Evolutionary conservation across 371 early-diverging fungal species (phyloP), one percentile per base, ranked within the genome.

Genomic region (Homolaphlyctis polyrhiza): DNA sequence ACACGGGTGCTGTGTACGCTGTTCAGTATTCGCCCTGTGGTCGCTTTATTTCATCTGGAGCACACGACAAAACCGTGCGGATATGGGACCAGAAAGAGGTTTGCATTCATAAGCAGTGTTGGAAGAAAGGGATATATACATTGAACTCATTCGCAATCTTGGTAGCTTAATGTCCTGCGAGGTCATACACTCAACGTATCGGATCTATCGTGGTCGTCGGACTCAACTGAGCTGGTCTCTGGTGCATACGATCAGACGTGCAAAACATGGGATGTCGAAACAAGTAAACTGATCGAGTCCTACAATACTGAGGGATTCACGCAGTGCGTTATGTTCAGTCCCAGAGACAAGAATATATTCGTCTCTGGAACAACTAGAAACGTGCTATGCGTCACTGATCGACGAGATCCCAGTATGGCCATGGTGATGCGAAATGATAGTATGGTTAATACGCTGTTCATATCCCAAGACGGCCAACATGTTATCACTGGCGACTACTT

Each of bases 51-150:
- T 90, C 92, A 0, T 90, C 94, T 0, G 95, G 94, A 1, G 89
- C 91, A 14, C 93, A 93, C 77, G 95, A 95, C 74, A 91, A 91
- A 72, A 89, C 93, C 5, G 89, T 93, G 29, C 81, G 91, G 57
- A 83, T 95, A 32, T 95, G 94, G 94, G 95, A 95, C 70, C 88
- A 86, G 61, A 88, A 88, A 63, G 88, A 88, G 80, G 87, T 88
- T 67, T 28, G 61, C 43, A 18, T 39, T 18, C 18, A n/a, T n/a
- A n/a, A n/a, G n/a, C n/a, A n/a, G n/a, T n/a, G n/a, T n/a, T n/a
- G n/a, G n/a, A n/a, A n/a, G n/a, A n/a, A n/a, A n/a, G n/a, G n/a
- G n/a, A n/a, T n/a, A n/a, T n/a, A n/a, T n/a, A n/a, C n/a, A n/a
- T n/a, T n/a, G n/a, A n/a, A n/a, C n/a, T n/a, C n/a, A n/a, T n/a